These are phyloP conservation scores for Fusarium sp. DNA, from an alignment of 2,329 filamentous ascomycete genomes.

Conservation along the genomic window DNA sequence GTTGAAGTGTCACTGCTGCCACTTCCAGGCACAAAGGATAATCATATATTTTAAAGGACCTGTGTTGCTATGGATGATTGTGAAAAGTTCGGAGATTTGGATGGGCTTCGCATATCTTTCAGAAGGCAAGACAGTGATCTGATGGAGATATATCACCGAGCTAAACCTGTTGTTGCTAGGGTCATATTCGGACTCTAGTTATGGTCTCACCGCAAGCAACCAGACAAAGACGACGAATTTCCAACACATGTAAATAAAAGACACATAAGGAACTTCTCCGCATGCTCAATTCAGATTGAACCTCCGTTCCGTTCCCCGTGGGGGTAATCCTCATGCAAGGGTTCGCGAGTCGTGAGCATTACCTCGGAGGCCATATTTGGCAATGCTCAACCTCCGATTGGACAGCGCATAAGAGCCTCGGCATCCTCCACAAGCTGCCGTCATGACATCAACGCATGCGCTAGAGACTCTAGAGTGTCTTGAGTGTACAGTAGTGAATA, in stretches of 20 bases:
- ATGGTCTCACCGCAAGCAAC: too few relatives aligned
- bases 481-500: too few relatives aligned
- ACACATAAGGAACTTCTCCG: constrained; percentile 11
- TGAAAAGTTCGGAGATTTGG: not conserved
- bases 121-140: not conserved
- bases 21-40: too few relatives aligned
- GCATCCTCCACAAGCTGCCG: constrained; percentile 36
- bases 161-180: not conserved
- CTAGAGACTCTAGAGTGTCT: constrained; percentile 3
- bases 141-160: not conserved
- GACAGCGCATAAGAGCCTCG: constrained; percentile 30
- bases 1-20: too few relatives aligned
- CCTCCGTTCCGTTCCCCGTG: constrained; percentile 13
- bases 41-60: not conserved
- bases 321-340: not conserved
- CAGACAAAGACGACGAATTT: not conserved
- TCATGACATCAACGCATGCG: constrained; percentile 41
- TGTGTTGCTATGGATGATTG: not conserved
- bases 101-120: not conserved
- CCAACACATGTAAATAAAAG: constrained; percentile 10
- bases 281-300: constrained; percentile 19
- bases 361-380: constrained; percentile 34
- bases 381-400: constrained; percentile 42
- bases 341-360: constrained; percentile 19
- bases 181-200: not conserved